Percentiles rank a stretch among this genome's conserved stretches.
These are phyloP conservation scores for Rubroboletus satanas DNA, from an alignment of 768 basidiomycete genomes.

Conservation along the genomic window DNA sequence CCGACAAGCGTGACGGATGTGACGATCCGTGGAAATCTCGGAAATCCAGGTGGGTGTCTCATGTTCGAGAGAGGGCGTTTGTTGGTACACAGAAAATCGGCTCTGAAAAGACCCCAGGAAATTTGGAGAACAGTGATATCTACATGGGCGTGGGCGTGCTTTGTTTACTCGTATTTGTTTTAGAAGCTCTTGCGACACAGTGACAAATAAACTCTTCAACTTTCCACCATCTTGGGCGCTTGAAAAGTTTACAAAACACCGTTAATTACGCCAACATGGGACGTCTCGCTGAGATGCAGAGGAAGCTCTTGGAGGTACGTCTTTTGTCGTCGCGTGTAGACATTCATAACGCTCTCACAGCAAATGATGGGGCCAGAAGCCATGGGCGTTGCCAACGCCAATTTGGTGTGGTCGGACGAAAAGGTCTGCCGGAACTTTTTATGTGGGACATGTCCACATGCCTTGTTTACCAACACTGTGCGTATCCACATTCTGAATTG, in stretches of 20 bases:
- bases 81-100: no score
- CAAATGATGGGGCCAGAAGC: constrained; percentile 99
- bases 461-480: constrained; percentile 96
- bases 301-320: constrained; percentile 78
- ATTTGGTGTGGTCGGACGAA: constrained; percentile 90
- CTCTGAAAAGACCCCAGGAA: not conserved
- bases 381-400: constrained; percentile 92
- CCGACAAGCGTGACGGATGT: not conserved
- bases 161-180: constrained; percentile 28
- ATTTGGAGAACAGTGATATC: not conserved
- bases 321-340: constrained; percentile 27
- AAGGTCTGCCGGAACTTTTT: constrained; percentile 98
- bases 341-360: constrained; percentile 38
- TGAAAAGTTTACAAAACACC: not conserved
- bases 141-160: not conserved
- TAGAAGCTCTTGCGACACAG: constrained; percentile 25
- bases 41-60: constrained; percentile 13
- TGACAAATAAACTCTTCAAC: constrained; percentile 26
- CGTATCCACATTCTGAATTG: constrained; percentile 28
- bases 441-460: constrained; percentile 97
- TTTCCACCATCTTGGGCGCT: not conserved
- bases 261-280: constrained; percentile 60
- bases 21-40: constrained; percentile 11
- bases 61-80: not conserved
- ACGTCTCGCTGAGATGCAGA: constrained; percentile 94